Conservation (phyloP, 768 basidiomycete genomes). For the Lentinus brumalis region DNA sequence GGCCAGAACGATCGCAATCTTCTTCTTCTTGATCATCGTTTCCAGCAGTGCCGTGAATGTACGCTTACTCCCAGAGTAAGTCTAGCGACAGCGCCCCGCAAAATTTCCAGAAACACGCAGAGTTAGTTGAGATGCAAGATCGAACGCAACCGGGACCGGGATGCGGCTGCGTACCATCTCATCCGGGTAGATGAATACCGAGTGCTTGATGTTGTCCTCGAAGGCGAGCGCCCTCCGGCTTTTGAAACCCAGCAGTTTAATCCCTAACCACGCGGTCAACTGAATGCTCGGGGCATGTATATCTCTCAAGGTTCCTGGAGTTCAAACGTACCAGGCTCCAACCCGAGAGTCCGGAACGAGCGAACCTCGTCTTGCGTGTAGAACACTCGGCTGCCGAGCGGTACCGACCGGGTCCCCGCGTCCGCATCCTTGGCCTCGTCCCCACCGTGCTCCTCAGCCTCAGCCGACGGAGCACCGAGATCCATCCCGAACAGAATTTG, state of each 20-base stretch:
- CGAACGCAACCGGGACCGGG: neutral
- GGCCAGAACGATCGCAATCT: slow-evolving; percentile 77
- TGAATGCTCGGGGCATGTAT: neutral
- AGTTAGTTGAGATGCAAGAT: neutral
- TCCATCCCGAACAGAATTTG: slow-evolving; percentile 43
- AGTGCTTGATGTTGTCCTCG: slow-evolving; percentile 92
- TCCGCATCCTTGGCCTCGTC: slow-evolving; percentile 29
- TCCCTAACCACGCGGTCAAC: slow-evolving; percentile 45
- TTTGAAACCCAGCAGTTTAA: slow-evolving; percentile 95
- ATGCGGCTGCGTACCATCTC: slow-evolving; percentile 61
- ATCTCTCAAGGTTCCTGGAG: neutral
- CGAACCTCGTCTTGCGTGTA: slow-evolving; percentile 83
- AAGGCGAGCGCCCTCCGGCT: slow-evolving; percentile 66
- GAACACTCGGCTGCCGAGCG: slow-evolving; percentile 57
- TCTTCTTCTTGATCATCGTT: slow-evolving; percentile 78
- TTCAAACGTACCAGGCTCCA: slow-evolving; percentile 63
- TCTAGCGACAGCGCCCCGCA: slow-evolving; percentile 36
- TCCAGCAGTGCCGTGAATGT: slow-evolving; percentile 88
- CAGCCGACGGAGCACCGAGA: slow-evolving; percentile 38
- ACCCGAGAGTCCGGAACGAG: slow-evolving; percentile 78
- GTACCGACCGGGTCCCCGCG: slow-evolving; percentile 14
- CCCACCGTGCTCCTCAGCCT: slow-evolving; percentile 38
- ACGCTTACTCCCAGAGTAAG: slow-evolving; percentile 88
- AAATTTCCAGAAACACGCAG: neutral
- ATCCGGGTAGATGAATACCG: slow-evolving; percentile 89